Evolutionary conservation across 192 early-diverging fungal genomes (phyloP), one percentile per base, ranked within the genome.

Genomic region (Mortierella hygrophila): DNA sequence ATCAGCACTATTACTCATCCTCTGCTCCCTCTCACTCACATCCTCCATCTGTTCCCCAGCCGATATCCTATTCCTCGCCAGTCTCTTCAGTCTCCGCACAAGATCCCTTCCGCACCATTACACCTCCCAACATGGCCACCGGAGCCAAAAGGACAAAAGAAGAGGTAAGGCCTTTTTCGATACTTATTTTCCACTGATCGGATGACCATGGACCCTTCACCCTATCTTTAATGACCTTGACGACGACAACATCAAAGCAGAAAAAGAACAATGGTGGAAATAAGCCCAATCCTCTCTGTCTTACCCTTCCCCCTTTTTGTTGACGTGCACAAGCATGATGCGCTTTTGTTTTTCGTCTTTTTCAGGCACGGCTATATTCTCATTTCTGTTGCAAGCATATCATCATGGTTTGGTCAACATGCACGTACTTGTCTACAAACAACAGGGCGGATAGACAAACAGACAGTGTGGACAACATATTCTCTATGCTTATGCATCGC

Each of bases 101-200:
- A 65, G 60, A 65, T 38, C 70, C 70, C 42, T 71, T 38, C 41
- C 70, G 37, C 70, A 42, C 37, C 70, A 71, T 42, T 42, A 47
- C 74, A 38, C 74, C 46, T 6, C 52, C 54, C 18, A 54, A 35
- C 20, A 72, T 75, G 35, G 40, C 52, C 74, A 41, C n/a, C 23
- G 47, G 74, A 46, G 35, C n/a, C 54, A 75, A 75, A 75, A 75
- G 49, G 37, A 57, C 32, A 46, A 75, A 75, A 57, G 74, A 75
- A 75, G 74, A 75, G 74, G 74, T 75, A 75, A 55, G 38, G 42
- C 13, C 35, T 10, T 46, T 41, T 32, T 52, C 21, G 49, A 1
- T 18, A 52, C 21, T 32, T n/a, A 18, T 74, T 65, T 32, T 15
- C 4, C 10, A 26, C n/a, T 65, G 60, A 65, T 65, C 60, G 60